These are phyloP conservation scores for Colletotrichum filicis DNA, from an alignment of 2,329 filamentous ascomycete genomes.

Conservation along the genomic window DNA sequence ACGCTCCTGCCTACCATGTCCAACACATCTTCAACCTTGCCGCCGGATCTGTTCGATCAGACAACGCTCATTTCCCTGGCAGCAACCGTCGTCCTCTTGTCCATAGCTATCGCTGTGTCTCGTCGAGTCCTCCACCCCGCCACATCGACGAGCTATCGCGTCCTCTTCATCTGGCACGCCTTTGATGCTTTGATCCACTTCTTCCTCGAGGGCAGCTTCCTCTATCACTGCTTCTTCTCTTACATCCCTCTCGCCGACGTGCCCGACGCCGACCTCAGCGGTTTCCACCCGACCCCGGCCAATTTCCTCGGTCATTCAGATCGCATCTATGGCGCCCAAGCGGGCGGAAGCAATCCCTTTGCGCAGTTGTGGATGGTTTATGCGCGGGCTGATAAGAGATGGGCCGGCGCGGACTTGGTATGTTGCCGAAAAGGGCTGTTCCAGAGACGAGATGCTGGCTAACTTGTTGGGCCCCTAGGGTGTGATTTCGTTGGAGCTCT, in stretches of 20 bases:
- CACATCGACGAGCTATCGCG: slow-evolving; percentile 68
- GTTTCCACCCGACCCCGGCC: slow-evolving; percentile 58
- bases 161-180: slow-evolving; percentile 94
- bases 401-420: slow-evolving; percentile 71
- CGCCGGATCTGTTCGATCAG: slow-evolving; percentile 67
- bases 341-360: slow-evolving; percentile 63
- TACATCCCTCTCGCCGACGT: slow-evolving; percentile 51
- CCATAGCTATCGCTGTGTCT: slow-evolving; percentile 61
- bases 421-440: slow-evolving; percentile 33
- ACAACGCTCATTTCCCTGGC: slow-evolving; percentile 70
- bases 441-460: background rate
- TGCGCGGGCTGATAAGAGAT: slow-evolving; percentile 70
- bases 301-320: slow-evolving; percentile 63
- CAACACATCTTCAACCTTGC: slow-evolving; percentile 45
- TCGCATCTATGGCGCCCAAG: slow-evolving; percentile 67
- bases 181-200: slow-evolving; percentile 95
- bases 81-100: slow-evolving; percentile 64
- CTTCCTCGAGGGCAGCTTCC: slow-evolving; percentile 88
- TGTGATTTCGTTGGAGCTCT: slow-evolving; percentile 72
- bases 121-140: slow-evolving; percentile 57
- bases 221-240: slow-evolving; percentile 93
- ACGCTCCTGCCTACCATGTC: slow-evolving; percentile 35
- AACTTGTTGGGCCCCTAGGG: slow-evolving; percentile 46
- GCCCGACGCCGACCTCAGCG: slow-evolving; percentile 44
- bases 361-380: slow-evolving; percentile 77